Conservation (phyloP, 176 grass and related monocot species). For the Carex scoparia region DNA sequence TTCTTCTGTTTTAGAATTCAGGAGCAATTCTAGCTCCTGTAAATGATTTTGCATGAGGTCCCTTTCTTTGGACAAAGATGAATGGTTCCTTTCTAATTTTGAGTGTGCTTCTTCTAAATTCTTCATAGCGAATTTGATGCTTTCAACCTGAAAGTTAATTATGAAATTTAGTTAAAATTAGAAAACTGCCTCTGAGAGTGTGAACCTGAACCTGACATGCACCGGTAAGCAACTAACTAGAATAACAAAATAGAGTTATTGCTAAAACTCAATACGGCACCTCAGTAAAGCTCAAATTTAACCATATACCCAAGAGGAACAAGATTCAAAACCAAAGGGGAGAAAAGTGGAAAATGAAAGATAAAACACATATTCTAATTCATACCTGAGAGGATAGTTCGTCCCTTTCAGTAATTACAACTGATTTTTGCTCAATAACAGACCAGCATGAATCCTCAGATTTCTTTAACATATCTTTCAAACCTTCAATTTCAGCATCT, state of each 20-base stretch:
- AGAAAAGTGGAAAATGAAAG: neutral
- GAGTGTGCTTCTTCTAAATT: constrained; percentile 49
- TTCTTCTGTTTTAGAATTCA: constrained; percentile 46
- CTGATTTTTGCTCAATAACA: constrained; percentile 33
- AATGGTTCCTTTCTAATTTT: constrained; percentile 41
- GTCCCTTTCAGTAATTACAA: constrained; percentile 28
- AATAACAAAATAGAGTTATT: neutral
- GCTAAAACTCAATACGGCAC: neutral
- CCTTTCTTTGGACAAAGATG: constrained; percentile 50
- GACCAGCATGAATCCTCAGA: constrained; percentile 29
- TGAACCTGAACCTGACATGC: neutral
- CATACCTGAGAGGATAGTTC: constrained; percentile 22
- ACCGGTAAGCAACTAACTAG: neutral
- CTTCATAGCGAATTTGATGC: constrained; percentile 38
- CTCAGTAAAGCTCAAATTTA: constrained; percentile 5
- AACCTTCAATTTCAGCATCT: constrained; percentile 19
- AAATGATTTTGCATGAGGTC: constrained; percentile 52
- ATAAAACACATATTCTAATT: neutral
- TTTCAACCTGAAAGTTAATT: constrained; percentile 32
- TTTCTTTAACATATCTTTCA: constrained; percentile 25
- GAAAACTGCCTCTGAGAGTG: neutral
- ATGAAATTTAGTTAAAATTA: constrained; percentile 4
- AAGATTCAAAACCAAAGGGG: neutral
- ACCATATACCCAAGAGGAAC: neutral
- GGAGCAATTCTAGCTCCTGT: constrained; percentile 50